A percentile compares a stretch with the other conserved stretches of the same genome.
phyloP scores from a whole-genome alignment of 2,329 filamentous ascomycete genomes.

The Trichoderma sp. region DNA sequence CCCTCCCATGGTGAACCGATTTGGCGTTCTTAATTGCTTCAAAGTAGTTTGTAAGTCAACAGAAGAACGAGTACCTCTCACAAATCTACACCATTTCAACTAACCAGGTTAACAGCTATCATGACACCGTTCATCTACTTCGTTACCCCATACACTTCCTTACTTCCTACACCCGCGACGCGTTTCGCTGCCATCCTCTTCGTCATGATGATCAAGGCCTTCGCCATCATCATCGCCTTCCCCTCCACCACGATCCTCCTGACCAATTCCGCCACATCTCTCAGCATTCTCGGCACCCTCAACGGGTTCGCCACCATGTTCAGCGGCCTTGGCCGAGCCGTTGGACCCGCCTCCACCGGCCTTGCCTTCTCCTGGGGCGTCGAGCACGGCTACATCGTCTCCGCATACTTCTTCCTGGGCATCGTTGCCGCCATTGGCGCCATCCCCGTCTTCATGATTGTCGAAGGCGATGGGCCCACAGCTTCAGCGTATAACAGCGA shows the following conservation, averaged over 20 bases:
- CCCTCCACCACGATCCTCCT: slow-evolving; percentile 88
- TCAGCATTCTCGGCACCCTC: slow-evolving; percentile 78
- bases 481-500: slow-evolving; percentile 41
- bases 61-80: background rate
- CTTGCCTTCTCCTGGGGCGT: slow-evolving; percentile 76
- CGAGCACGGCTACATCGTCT: slow-evolving; percentile 72
- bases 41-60: slow-evolving; percentile 58
- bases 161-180: slow-evolving; percentile 52
- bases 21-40: slow-evolving; percentile 75
- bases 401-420: slow-evolving; percentile 81
- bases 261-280: slow-evolving; percentile 79
- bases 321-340: slow-evolving; percentile 76
- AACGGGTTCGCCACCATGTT: slow-evolving; percentile 89
- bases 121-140: slow-evolving; percentile 77
- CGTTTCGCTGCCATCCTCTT: slow-evolving; percentile 67
- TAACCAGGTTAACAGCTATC: slow-evolving; percentile 49
- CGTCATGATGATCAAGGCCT: slow-evolving; percentile 74
- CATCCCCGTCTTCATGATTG: slow-evolving; percentile 73
- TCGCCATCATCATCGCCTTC: slow-evolving; percentile 81
- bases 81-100: background rate
- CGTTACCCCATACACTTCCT: slow-evolving; percentile 77
- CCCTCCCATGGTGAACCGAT: slow-evolving; percentile 71
- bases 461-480: slow-evolving; percentile 71
- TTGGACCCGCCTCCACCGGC: slow-evolving; percentile 76
- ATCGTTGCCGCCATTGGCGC: slow-evolving; percentile 65